These are phyloP conservation scores for Ammopiptanthus mongolicus DNA, from an alignment of 306 rosid species.

Conservation along the genomic window DNA sequence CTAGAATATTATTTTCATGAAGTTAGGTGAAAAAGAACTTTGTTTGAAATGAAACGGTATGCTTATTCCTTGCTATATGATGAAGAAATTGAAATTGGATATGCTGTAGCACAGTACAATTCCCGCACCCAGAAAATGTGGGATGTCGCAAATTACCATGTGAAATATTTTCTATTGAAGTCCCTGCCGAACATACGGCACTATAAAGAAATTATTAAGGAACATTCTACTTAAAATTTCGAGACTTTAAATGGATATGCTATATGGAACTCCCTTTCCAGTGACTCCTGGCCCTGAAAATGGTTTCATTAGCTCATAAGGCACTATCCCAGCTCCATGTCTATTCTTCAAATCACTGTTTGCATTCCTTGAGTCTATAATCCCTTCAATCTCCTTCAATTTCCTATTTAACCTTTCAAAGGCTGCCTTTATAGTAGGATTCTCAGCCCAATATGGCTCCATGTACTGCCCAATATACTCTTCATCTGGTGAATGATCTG, in stretches of 20 bases:
- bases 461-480: constrained; percentile 31
- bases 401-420: constrained; percentile 28
- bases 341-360: constrained; percentile 28
- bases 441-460: constrained; percentile 34
- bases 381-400: constrained; percentile 34
- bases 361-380: constrained; percentile 42
- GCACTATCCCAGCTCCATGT: constrained; percentile 40
- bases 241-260: constrained; percentile 31
- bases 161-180: neutral
- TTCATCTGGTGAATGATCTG: constrained; percentile 48
- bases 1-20: too few relatives aligned
- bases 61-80: too few relatives aligned
- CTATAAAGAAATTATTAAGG: neutral
- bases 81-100: neutral
- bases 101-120: neutral
- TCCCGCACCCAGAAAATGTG: neutral
- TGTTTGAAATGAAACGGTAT: too few relatives aligned
- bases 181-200: neutral
- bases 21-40: too few relatives aligned
- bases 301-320: constrained; percentile 49
- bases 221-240: neutral
- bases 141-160: neutral
- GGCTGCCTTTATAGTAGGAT: constrained; percentile 21
- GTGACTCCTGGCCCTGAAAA: constrained; percentile 46
- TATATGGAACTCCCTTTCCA: constrained; percentile 42